phyloP scores from a whole-genome alignment of 805 yeast species.

The Barnettozyma pratensis region DNA sequence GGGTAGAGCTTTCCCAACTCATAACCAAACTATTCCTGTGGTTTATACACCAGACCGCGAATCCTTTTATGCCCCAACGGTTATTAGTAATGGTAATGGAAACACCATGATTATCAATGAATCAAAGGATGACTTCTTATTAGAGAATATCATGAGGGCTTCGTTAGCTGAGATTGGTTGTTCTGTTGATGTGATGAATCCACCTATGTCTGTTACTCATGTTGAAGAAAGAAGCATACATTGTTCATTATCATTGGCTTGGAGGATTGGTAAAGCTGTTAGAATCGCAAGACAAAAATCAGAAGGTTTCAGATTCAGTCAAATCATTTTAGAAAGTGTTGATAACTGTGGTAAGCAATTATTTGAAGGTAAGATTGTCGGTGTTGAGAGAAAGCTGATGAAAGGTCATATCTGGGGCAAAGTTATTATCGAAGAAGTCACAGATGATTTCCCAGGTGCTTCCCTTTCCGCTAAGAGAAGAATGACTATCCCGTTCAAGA shows the following conservation, averaged over 20 bases:
- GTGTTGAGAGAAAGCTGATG: slow-evolving; percentile 35
- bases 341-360: slow-evolving; percentile 32
- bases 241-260: slow-evolving; percentile 34
- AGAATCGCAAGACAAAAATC: slow-evolving; percentile 32
- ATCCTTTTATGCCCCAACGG: slow-evolving; percentile 24
- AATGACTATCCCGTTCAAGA: slow-evolving; percentile 40
- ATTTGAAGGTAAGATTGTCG: slow-evolving; percentile 39
- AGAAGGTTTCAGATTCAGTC: slow-evolving; percentile 32
- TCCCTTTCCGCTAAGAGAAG: slow-evolving; percentile 5
- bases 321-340: slow-evolving; percentile 33
- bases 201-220: slow-evolving; percentile 29
- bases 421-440: slow-evolving; percentile 29
- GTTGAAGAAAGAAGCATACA: slow-evolving; percentile 25
- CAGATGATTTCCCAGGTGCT: too few species aligned
- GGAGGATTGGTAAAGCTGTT: slow-evolving; percentile 45
- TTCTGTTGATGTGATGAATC: slow-evolving; percentile 28
- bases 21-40: slow-evolving; percentile 31
- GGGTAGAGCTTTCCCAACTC: slow-evolving; percentile 19
- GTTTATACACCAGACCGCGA: slow-evolving; percentile 17
- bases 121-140: slow-evolving; percentile 25
- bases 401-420: slow-evolving; percentile 43
- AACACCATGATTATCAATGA: slow-evolving; percentile 28
- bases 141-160: slow-evolving; percentile 37
- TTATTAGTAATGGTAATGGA: slow-evolving; percentile 38
- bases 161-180: slow-evolving; percentile 39